phyloP scores from a whole-genome alignment of 768 basidiomycete species.

The Suillus sp. region DNA sequence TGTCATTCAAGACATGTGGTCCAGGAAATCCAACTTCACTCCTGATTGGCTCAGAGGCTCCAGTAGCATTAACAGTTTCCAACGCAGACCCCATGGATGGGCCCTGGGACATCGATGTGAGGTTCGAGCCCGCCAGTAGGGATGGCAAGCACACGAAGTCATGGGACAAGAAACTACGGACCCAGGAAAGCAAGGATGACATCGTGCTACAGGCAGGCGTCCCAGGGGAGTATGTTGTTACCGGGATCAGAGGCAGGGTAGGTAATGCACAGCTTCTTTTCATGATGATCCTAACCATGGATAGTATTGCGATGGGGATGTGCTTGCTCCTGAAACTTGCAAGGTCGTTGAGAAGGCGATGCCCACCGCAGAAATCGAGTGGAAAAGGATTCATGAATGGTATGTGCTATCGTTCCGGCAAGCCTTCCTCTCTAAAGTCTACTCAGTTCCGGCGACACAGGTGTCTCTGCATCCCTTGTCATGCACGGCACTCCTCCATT shows the following conservation, averaged over 20 bases:
- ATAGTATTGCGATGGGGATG: constrained; percentile 79
- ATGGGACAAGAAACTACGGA: constrained; percentile 66
- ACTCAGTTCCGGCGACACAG: constrained; percentile 83
- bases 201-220: constrained; percentile 52
- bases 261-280: constrained; percentile 10
- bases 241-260: constrained; percentile 71
- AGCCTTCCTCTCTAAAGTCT: constrained; percentile 12
- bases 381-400: constrained; percentile 93
- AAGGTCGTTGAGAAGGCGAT: constrained; percentile 72
- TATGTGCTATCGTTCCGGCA: constrained; percentile 29
- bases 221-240: constrained; percentile 79
- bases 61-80: constrained; percentile 53
- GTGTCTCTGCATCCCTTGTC: constrained; percentile 83
- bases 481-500: constrained; percentile 91
- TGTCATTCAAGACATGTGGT: constrained; percentile 75
- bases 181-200: constrained; percentile 45
- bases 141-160: constrained; percentile 48
- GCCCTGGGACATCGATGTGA: constrained; percentile 66
- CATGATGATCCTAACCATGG: constrained; percentile 11
- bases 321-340: constrained; percentile 82
- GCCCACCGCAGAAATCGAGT: constrained; percentile 84
- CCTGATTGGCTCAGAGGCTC: constrained; percentile 67
- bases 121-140: constrained; percentile 56
- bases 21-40: constrained; percentile 70
- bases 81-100: constrained; percentile 63